A percentile compares a stretch with the other conserved stretches of the same genome.
phyloP scores from a whole-genome alignment of 495 filamentous ascomycete species.

The Aspergillus conjunctus region DNA sequence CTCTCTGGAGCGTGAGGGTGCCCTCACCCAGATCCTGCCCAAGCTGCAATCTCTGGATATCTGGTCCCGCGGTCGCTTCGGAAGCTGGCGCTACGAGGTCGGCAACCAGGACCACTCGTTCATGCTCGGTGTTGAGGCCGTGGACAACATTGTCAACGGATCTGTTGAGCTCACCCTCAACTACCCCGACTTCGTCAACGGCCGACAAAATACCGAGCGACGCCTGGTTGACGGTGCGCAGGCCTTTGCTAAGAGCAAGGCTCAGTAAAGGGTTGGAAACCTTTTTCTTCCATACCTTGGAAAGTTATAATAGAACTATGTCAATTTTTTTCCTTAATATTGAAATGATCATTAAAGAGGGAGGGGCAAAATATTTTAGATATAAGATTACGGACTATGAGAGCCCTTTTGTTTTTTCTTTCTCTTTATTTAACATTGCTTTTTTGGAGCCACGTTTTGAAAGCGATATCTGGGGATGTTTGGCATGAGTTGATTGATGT shows the following conservation, averaged over 20 bases:
- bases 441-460: conserved; percentile 14
- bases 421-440: conserved; percentile 15
- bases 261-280: conserved; percentile 26
- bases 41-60: conserved; percentile 89
- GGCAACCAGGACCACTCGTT: conserved; percentile 98
- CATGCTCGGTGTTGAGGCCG: conserved; percentile 97
- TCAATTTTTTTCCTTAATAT: conserved; percentile 22
- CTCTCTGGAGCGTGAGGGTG: conserved; percentile 90
- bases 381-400: conserved; percentile 25
- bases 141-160: conserved; percentile 92
- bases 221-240: conserved; percentile 79
- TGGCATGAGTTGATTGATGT: conserved; percentile 27
- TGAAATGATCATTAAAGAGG: conserved; percentile 22
- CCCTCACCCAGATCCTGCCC: conserved; percentile 88
- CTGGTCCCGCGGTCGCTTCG: conserved; percentile 94
- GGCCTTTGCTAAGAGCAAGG: conserved; percentile 57
- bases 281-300: conserved; percentile 4
- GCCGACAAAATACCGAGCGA: conserved; percentile 83
- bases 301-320: conserved; percentile 24
- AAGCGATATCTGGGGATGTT: conserved; percentile 27
- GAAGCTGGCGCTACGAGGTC: conserved; percentile 97
- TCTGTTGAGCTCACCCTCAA: conserved; percentile 95
- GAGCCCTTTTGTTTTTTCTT: conserved; percentile 25
- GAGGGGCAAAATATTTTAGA: conserved; percentile 19
- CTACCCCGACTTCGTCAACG: conserved; percentile 98